A percentile compares a stretch with the other conserved stretches of the same genome.
Evolutionary conservation across 352 stramenopile species (phyloP).

Genomic region (Phytophthora constricta): DNA sequence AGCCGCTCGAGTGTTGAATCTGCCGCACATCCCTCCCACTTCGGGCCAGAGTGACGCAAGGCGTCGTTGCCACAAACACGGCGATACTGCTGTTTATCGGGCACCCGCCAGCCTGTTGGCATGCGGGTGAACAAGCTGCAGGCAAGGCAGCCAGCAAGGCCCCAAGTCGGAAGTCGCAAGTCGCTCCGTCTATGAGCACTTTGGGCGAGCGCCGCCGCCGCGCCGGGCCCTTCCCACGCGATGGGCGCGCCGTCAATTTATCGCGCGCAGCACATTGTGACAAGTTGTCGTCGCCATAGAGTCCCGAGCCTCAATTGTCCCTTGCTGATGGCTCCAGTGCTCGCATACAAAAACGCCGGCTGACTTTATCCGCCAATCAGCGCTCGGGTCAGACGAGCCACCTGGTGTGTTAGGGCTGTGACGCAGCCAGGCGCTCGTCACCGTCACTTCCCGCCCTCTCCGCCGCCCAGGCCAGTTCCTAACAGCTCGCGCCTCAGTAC

Average conservation of each 20-base stretch:
- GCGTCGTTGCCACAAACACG: slow-evolving; percentile 7
- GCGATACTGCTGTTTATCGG: slow-evolving; percentile 1
- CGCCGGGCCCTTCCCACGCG: background rate
- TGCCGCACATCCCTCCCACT: too few relatives aligned
- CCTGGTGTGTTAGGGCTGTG: too few relatives aligned
- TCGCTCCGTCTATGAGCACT: background rate
- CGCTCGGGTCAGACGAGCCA: background rate
- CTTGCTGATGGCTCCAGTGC: background rate
- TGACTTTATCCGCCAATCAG: background rate
- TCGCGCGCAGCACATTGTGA: background rate
- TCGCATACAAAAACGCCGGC: background rate
- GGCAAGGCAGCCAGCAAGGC: too few relatives aligned
- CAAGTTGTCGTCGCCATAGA: background rate
- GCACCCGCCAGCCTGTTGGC: slow-evolving; percentile 11
- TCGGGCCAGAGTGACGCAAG: too few relatives aligned
- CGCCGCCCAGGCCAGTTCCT: slow-evolving; percentile 8
- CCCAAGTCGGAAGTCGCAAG: too few relatives aligned
- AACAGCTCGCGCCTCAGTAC: slow-evolving; percentile 5
- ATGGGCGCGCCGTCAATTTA: background rate
- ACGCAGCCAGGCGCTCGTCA: background rate
- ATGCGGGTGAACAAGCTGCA: slow-evolving; percentile 18
- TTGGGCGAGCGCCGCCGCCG: background rate
- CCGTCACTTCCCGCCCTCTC: background rate
- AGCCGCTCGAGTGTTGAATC: too few relatives aligned
- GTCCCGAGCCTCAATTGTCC: too few relatives aligned